A percentile compares a stretch with the other conserved stretches of the same genome.
Evolutionary conservation across 495 filamentous ascomycete species (phyloP).

Genomic region (Hypoxylon intermedium): DNA sequence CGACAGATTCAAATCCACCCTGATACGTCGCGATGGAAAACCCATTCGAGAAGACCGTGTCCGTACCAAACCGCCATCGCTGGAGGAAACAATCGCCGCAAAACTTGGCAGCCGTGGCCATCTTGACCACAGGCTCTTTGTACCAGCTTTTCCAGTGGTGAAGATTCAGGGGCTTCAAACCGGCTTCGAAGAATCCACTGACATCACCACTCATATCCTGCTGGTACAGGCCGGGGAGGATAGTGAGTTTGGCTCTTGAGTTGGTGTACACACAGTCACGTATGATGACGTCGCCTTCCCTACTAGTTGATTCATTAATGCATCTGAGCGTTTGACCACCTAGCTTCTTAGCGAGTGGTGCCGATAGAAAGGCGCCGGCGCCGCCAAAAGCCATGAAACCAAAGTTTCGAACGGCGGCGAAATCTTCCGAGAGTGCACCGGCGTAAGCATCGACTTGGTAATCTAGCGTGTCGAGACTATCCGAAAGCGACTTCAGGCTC

Average conservation of each 20-base stretch:
- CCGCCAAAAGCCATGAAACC: constrained; percentile 74
- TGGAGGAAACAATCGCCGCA: constrained; percentile 70
- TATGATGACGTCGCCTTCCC: constrained; percentile 66
- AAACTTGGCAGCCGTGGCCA: constrained; percentile 61
- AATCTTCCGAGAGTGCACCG: constrained; percentile 69
- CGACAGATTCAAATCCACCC: constrained; percentile 53
- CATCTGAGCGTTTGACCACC: constrained; percentile 62
- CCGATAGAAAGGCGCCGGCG: constrained; percentile 70
- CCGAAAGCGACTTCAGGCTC: constrained; percentile 63
- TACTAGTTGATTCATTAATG: constrained; percentile 56
- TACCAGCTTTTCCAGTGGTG: constrained; percentile 71
- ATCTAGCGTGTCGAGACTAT: constrained; percentile 55
- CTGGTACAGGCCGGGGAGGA: constrained; percentile 67
- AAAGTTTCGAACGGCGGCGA: constrained; percentile 62
- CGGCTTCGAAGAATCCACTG: constrained; percentile 69
- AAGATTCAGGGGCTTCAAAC: constrained; percentile 62
- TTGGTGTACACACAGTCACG: constrained; percentile 67
- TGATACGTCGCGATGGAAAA: constrained; percentile 66
- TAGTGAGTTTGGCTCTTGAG: constrained; percentile 62
- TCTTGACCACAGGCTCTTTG: constrained; percentile 60
- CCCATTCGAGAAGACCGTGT: constrained; percentile 68
- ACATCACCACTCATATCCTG: constrained; percentile 67
- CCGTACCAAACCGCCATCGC: constrained; percentile 65
- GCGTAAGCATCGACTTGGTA: constrained; percentile 62
- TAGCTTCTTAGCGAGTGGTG: constrained; percentile 63